phyloP scores from a whole-genome alignment of 306 rosid species.

The Sicyos baderoa region DNA sequence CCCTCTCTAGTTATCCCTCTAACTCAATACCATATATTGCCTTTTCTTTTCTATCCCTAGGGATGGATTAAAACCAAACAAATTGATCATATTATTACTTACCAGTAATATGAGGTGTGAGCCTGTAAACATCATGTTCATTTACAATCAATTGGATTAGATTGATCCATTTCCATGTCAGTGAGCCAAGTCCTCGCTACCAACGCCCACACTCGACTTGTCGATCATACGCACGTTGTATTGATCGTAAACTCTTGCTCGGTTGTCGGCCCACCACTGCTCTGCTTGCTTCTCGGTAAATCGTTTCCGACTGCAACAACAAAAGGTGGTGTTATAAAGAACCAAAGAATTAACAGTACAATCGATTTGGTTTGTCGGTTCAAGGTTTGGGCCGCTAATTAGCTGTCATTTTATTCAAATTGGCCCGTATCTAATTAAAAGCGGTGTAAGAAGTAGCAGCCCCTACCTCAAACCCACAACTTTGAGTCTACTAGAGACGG shows the following conservation, averaged over 20 bases:
- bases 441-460: too few relatives aligned
- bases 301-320: slow-evolving; percentile 71
- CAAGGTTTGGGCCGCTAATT: too few relatives aligned
- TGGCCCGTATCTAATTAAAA: too few relatives aligned
- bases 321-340: neutral
- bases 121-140: slow-evolving; percentile 41
- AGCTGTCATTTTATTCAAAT: too few relatives aligned
- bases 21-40: slow-evolving; percentile 40
- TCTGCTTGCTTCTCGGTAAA: slow-evolving; percentile 94
- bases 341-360: too few relatives aligned
- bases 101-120: slow-evolving; percentile 39
- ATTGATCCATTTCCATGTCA: slow-evolving; percentile 21
- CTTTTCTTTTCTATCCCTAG: slow-evolving; percentile 29
- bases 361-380: too few relatives aligned
- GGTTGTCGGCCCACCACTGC: slow-evolving; percentile 97
- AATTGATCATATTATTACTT: slow-evolving; percentile 29
- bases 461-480: too few relatives aligned
- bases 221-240: slow-evolving; percentile 71
- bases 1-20: slow-evolving; percentile 44
- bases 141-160: slow-evolving; percentile 40
- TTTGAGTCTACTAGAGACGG: too few relatives aligned
- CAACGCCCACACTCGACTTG: slow-evolving; percentile 72
- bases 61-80: slow-evolving; percentile 46
- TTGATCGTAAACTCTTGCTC: slow-evolving; percentile 70
- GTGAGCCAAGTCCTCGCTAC: slow-evolving; percentile 82